Percentiles rank a stretch among this genome's conserved stretches.
These are phyloP conservation scores for Apophysomyces trapeziformis DNA, from an alignment of 371 early-diverging fungal genomes.

Conservation along the genomic window DNA sequence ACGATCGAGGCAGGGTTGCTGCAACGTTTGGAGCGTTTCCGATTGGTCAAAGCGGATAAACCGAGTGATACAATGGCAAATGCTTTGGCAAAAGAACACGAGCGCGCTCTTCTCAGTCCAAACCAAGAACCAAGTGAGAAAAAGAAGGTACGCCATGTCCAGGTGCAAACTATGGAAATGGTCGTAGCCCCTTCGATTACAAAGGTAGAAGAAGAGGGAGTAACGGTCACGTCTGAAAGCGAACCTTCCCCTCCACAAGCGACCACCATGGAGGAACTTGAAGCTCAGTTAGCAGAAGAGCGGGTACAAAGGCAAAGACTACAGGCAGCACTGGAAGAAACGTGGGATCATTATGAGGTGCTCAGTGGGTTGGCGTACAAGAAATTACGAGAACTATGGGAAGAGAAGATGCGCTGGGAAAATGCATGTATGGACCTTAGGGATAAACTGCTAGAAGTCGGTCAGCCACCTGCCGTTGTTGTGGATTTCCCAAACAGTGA, in stretches of 20 bases:
- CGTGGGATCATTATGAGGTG: conserved; percentile 62
- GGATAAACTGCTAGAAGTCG: conserved; percentile 26
- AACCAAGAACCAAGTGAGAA: conserved; percentile 10
- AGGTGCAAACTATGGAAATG: conserved; percentile 24
- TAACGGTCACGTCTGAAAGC: background rate
- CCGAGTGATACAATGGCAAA: conserved; percentile 45
- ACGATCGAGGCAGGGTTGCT: conserved; percentile 36
- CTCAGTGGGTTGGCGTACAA: conserved; percentile 60
- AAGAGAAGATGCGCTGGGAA: conserved; percentile 54
- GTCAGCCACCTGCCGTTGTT: conserved; percentile 1
- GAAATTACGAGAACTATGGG: conserved; percentile 61
- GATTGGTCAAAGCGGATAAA: conserved; percentile 23
- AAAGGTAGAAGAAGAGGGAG: conserved; percentile 6
- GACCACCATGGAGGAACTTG: conserved; percentile 23
- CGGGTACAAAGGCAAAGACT: conserved; percentile 39
- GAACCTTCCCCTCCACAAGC: background rate
- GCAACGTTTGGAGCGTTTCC: conserved; percentile 39
- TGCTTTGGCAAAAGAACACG: conserved; percentile 42
- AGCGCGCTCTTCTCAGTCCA: conserved; percentile 33
- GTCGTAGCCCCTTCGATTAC: too few relatives aligned
- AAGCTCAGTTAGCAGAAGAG: conserved; percentile 37
- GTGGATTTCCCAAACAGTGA: conserved; percentile 16
- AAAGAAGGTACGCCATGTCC: conserved; percentile 24
- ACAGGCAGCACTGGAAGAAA: conserved; percentile 56
- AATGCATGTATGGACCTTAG: conserved; percentile 46